These are phyloP conservation scores for Mortierella hygrophila DNA, from an alignment of 192 early-diverging fungal genomes.

Conservation along the genomic window DNA sequence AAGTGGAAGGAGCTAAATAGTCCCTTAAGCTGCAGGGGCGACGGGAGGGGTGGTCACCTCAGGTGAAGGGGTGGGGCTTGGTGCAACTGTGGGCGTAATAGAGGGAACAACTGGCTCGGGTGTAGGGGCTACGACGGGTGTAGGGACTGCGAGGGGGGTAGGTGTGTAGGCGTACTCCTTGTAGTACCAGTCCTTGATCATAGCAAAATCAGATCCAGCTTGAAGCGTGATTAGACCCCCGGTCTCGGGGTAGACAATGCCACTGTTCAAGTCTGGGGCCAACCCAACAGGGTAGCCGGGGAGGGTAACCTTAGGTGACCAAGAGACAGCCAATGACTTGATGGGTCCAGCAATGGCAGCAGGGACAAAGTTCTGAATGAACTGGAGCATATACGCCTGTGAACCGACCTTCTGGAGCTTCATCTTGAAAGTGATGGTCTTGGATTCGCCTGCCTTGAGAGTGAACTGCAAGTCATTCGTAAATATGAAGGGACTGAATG, in stretches of 20 bases:
- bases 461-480: neutral
- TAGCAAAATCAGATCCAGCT: slow-evolving; percentile 10
- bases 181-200: slow-evolving; percentile 6
- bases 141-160: neutral
- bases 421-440: neutral
- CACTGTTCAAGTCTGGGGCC: neutral
- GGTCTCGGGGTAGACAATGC: neutral
- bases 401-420: neutral
- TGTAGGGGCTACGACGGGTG: neutral
- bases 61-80: too few relatives aligned
- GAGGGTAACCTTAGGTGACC: neutral
- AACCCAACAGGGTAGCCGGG: neutral
- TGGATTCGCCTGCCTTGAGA: neutral
- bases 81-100: too few relatives aligned
- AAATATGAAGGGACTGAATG: neutral
- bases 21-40: too few relatives aligned
- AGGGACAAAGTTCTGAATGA: neutral
- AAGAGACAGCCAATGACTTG: neutral
- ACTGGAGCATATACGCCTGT: neutral
- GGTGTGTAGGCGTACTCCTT: neutral
- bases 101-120: too few relatives aligned
- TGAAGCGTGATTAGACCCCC: neutral
- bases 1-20: too few relatives aligned
- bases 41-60: too few relatives aligned
- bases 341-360: neutral